Evolutionary conservation across 495 filamentous ascomycete genomes (phyloP).

Genomic region (Daldinia vernicosa): DNA sequence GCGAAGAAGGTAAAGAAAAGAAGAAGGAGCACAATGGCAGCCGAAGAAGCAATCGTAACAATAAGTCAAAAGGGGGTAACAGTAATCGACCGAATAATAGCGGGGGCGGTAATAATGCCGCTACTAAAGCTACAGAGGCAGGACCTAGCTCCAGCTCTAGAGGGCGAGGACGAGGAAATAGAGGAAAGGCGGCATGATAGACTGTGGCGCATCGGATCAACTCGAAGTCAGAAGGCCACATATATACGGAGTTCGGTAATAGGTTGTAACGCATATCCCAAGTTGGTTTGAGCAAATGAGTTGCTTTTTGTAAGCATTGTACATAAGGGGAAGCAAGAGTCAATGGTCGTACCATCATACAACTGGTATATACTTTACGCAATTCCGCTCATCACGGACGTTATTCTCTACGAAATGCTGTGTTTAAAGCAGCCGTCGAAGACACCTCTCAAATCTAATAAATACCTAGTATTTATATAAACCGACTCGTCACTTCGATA

Average conservation of each 20-base stretch:
- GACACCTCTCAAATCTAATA: no score
- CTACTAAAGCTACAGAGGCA: slow-evolving; percentile 8
- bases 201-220: slow-evolving; percentile 11
- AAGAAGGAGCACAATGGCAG: slow-evolving; percentile 37
- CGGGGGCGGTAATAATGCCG: slow-evolving; percentile 5
- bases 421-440: no score
- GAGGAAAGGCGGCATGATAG: slow-evolving; percentile 27
- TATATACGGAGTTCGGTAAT: slow-evolving; percentile 22
- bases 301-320: slow-evolving; percentile 5
- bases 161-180: slow-evolving; percentile 35
- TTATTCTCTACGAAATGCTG: not conserved
- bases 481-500: no score
- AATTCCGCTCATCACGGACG: not conserved
- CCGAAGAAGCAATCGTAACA: slow-evolving; percentile 23
- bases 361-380: not conserved
- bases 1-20: slow-evolving; percentile 46
- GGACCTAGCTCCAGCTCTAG: slow-evolving; percentile 27
- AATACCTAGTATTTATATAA: no score
- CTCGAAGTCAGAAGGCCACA: not conserved
- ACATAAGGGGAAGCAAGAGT: not conserved
- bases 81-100: slow-evolving; percentile 23
- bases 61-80: slow-evolving; percentile 21
- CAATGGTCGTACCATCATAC: not conserved
- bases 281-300: not conserved
- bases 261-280: not conserved